A percentile compares a stretch with the other conserved stretches of the same genome.
Conservation (phyloP, 768 basidiomycete species). For the Boletus rubroflammeus region DNA sequence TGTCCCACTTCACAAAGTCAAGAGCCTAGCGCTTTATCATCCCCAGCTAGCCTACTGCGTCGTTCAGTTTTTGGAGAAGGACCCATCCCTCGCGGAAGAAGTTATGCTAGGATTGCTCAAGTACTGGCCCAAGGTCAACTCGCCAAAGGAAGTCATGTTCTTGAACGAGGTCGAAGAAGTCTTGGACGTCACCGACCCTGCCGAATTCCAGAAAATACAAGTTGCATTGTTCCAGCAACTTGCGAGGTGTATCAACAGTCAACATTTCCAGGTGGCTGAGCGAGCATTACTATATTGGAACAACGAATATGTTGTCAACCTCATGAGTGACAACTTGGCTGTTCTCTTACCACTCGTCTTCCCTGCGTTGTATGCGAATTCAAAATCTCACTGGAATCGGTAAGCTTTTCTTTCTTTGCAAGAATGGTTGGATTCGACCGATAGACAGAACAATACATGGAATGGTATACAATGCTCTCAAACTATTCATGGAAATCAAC, state of each 20-base stretch:
- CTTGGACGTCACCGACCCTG: constrained; percentile 94
- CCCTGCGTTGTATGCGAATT: constrained; percentile 92
- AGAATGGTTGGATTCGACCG: constrained; percentile 6
- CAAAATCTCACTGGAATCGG: constrained; percentile 99
- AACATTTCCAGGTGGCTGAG: constrained; percentile 99
- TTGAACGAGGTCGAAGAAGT: constrained; percentile 99
- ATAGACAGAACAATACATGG: constrained; percentile 87
- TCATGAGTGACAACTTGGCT: constrained; percentile 95
- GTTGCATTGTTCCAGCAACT: constrained; percentile 90
- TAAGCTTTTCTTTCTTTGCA: constrained; percentile 36
- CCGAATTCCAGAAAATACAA: constrained; percentile 96
- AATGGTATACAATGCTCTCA: constrained; percentile 98
- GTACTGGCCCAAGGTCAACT: constrained; percentile 99
- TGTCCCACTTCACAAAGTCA: constrained; percentile 96
- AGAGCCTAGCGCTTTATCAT: constrained; percentile 95
- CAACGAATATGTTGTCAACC: constrained; percentile 98
- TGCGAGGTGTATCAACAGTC: constrained; percentile 95
- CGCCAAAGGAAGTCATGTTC: constrained; percentile 99
- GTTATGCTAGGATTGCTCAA: constrained; percentile 95
- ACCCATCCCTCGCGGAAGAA: constrained; percentile 86
- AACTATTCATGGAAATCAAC: constrained; percentile 99
- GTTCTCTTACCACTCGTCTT: constrained; percentile 94
- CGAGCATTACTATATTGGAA: constrained; percentile 98
- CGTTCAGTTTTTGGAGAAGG: constrained; percentile 98
- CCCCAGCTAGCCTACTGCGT: constrained; percentile 99